Conservation (phyloP, 768 basidiomycete genomes). For the Pholiota conissans region DNA sequence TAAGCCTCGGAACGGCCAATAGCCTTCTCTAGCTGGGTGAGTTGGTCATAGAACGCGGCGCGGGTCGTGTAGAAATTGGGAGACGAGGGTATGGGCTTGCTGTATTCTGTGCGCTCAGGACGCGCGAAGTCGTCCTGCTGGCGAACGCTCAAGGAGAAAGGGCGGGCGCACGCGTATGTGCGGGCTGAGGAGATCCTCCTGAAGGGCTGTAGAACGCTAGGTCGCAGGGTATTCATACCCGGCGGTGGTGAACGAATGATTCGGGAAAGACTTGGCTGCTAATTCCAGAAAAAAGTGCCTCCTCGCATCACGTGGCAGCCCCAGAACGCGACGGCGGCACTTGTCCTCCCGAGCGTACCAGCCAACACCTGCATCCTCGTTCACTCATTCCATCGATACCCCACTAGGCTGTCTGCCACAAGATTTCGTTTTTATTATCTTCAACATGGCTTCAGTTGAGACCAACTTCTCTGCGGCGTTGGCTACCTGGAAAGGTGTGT, state of each 20-base stretch:
- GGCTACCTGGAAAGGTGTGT: slow-evolving; percentile 84
- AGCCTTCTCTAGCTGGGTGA: slow-evolving; percentile 65
- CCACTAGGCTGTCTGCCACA: not conserved
- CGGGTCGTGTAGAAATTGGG: slow-evolving; percentile 86
- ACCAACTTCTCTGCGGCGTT: slow-evolving; percentile 93
- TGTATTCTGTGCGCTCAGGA: slow-evolving; percentile 1
- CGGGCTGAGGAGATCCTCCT: slow-evolving; percentile 8
- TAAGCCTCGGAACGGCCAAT: slow-evolving; percentile 55
- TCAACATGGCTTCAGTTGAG: slow-evolving; percentile 38
- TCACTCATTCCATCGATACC: not conserved
- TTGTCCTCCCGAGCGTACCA: not conserved
- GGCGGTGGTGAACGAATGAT: not conserved
- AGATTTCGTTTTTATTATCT: not conserved
- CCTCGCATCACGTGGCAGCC: slow-evolving; percentile 22
- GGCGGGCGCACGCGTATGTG: slow-evolving; percentile 4
- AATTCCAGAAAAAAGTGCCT: slow-evolving; percentile 16
- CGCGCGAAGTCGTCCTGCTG: slow-evolving; percentile 10
- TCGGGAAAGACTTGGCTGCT: not conserved
- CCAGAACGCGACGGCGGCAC: slow-evolving; percentile 10
- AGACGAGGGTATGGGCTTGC: slow-evolving; percentile 50
- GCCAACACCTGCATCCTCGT: not conserved
- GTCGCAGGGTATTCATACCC: slow-evolving; percentile 22
- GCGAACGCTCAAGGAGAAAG: slow-evolving; percentile 13
- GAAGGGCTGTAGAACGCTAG: slow-evolving; percentile 14
- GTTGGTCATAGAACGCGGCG: slow-evolving; percentile 70